Base-by-base conservation (phyloP, 1,284 basidiomycete species). In the Volvariella surrecta region DNA sequence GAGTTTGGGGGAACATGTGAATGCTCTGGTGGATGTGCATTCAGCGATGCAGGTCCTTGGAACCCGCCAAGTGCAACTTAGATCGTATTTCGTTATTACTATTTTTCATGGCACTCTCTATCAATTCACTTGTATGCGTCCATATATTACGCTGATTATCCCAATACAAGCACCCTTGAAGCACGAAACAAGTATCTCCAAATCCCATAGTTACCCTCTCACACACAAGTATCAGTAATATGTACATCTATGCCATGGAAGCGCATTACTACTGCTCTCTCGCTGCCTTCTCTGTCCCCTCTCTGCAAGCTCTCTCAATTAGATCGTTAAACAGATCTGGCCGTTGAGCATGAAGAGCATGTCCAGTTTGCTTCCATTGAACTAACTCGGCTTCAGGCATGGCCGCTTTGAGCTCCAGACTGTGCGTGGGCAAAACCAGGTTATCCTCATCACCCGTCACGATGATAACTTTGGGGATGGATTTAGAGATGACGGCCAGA, bases 21-120 rank as follows among this genome's bases (percentile, higher is more conserved):
- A 13, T 97, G 94, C 52, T 32, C 58, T 0, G 88, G 79, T 3
- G 88, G 92, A 2, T 99, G 95, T 64, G 85, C 81, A 46, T 60
- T 94, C 64, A 88, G 85, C 54, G 90, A 99, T 63, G 87, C 80
- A 0, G 95, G 95, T 4, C 95, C 95, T 7, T 99, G 95, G 95
- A 89, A 91, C 61, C 63, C 59, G 3, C 24, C 24, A 28, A 11
- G 11, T 28, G 24, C 24, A 11, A 6, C 11, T 6, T 28, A 11
- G 6, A 11, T 28, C 24, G 24, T 6, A 28, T 28, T 28, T 28
- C 11, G 6, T 28, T 28, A 6, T 28, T 11, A 11, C 24, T 6
- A 28, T 28, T 28, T 6, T 6, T 11, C n/a, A n/a, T 28, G 24
- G 6, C 11, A 6, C 24, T 28, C 11, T 28, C 11, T 11, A 11